Conservation (phyloP, 2,329 filamentous ascomycete genomes). For the Grosmannia serpens region DNA sequence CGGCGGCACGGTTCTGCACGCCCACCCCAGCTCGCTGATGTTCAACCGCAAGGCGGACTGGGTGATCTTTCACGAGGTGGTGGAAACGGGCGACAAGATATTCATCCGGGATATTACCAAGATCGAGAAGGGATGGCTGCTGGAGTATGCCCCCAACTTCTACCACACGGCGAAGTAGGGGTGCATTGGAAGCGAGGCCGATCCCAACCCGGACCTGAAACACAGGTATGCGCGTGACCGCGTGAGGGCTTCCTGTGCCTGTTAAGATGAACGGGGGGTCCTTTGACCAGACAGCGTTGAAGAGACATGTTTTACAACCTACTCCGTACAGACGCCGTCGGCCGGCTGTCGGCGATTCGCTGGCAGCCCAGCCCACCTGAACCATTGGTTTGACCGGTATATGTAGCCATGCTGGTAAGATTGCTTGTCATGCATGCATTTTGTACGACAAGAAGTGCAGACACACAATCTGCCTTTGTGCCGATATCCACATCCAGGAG, state of each 20-base stretch:
- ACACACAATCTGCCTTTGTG: not conserved
- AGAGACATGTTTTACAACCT: not conserved
- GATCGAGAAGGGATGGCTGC: conserved; percentile 83
- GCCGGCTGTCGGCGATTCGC: no score
- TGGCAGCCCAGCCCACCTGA: no score
- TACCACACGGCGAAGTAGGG: conserved; percentile 34
- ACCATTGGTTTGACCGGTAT: no score
- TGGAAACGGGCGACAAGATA: conserved; percentile 79
- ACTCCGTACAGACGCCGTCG: no score
- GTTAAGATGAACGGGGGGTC: not conserved
- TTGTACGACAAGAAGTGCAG: not conserved
- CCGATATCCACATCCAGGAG: not conserved
- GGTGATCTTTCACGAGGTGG: conserved; percentile 89
- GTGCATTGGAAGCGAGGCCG: not conserved
- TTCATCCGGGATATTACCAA: conserved; percentile 89
- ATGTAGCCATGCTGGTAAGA: no score
- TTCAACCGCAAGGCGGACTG: conserved; percentile 95
- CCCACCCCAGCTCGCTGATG: conserved; percentile 86
- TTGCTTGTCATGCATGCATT: no score
- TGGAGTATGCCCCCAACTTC: conserved; percentile 79
- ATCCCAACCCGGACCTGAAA: not conserved
- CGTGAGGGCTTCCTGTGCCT: not conserved
- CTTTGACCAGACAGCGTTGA: not conserved
- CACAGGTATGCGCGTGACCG: not conserved
- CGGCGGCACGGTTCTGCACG: conserved; percentile 65